phyloP scores from a whole-genome alignment of 164 flowering plant species.

The Magnolia changhungtana region DNA sequence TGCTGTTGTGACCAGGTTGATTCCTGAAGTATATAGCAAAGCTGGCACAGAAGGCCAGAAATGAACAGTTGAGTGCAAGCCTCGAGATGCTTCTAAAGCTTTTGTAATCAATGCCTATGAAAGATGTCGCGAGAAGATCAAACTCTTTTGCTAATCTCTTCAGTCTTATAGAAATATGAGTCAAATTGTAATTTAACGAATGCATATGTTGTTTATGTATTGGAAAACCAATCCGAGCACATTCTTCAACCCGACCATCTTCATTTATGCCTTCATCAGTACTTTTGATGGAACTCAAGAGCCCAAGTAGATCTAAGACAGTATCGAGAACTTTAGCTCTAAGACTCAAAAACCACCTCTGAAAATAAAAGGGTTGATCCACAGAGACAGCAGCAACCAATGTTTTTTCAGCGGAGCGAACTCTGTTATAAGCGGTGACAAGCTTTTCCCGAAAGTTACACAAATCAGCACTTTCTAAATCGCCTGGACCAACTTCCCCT shows the following conservation, averaged over 20 bases:
- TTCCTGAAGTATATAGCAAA: slow-evolving; percentile 35
- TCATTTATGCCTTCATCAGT: slow-evolving; percentile 7
- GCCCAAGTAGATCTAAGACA: slow-evolving; percentile 36
- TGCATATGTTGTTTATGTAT: slow-evolving; percentile 10
- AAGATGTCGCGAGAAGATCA: slow-evolving; percentile 62
- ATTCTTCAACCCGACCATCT: slow-evolving; percentile 8
- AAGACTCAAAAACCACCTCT: slow-evolving; percentile 68
- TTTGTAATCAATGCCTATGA: slow-evolving; percentile 50
- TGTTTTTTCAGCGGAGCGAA: slow-evolving; percentile 32
- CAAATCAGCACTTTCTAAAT: slow-evolving; percentile 11
- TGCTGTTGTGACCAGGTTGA: slow-evolving; percentile 15
- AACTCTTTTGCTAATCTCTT: slow-evolving; percentile 48
- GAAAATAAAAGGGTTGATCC: slow-evolving; percentile 44
- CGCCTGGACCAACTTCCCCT: slow-evolving; percentile 13
- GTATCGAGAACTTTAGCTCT: slow-evolving; percentile 43
- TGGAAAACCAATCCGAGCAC: background rate
- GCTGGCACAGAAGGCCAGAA: slow-evolving; percentile 60
- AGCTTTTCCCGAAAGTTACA: slow-evolving; percentile 25
- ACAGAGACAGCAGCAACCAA: slow-evolving; percentile 25
- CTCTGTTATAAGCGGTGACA: slow-evolving; percentile 18
- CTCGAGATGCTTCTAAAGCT: slow-evolving; percentile 47
- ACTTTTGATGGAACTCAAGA: slow-evolving; percentile 23
- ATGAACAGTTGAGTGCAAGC: slow-evolving; percentile 60
- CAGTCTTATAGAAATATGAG: slow-evolving; percentile 37
- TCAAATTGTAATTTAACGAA: slow-evolving; percentile 18